Conservation (phyloP, 2,329 filamentous ascomycete species). For the Aspergillus latus region DNA sequence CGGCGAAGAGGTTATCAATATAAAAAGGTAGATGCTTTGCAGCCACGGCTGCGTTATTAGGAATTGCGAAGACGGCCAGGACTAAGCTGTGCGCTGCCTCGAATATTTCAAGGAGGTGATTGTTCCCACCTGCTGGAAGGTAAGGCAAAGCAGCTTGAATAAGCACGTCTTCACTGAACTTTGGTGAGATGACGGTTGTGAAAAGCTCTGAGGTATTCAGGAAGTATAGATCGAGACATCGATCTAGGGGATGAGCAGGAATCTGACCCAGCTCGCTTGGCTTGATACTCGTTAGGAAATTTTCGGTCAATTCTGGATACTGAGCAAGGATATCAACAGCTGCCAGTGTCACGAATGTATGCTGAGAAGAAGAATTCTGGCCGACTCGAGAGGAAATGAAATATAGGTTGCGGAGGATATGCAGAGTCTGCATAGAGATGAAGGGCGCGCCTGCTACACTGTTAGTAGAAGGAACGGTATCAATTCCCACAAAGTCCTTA, state of each 20-base stretch:
- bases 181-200: constrained; percentile 65
- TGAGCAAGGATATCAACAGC: constrained; percentile 77
- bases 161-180: constrained; percentile 69
- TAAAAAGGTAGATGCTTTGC: constrained; percentile 76
- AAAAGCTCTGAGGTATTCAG: constrained; percentile 85
- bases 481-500: constrained; percentile 32
- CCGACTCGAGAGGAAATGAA: constrained; percentile 78
- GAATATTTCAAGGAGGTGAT: constrained; percentile 68
- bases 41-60: constrained; percentile 72
- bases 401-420: constrained; percentile 72
- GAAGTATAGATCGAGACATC: constrained; percentile 81
- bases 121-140: constrained; percentile 61
- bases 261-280: constrained; percentile 57
- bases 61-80: constrained; percentile 75
- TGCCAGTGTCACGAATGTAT: constrained; percentile 78
- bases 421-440: constrained; percentile 69
- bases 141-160: constrained; percentile 74
- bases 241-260: constrained; percentile 64
- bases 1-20: constrained; percentile 72
- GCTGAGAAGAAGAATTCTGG: constrained; percentile 74
- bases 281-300: constrained; percentile 65
- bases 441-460: constrained; percentile 56
- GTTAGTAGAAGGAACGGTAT: constrained; percentile 8
- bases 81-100: constrained; percentile 84
- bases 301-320: constrained; percentile 64